Base-by-base conservation (phyloP, 1,139 yeast species). In the Taiozyma sp. region DNA sequence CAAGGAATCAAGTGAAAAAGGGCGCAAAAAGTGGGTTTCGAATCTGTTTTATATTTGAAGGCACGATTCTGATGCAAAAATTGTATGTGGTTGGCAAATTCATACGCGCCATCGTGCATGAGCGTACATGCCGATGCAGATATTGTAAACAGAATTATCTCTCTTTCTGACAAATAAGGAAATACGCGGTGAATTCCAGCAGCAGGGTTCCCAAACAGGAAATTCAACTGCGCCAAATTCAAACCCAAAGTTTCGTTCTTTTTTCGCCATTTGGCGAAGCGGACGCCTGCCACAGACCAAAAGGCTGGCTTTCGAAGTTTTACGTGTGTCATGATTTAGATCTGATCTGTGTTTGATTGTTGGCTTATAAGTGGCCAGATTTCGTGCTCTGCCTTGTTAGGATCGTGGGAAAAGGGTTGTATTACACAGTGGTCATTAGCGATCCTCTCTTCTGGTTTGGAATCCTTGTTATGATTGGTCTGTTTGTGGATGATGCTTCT, bases 211-310 rank as follows among this genome's bases (percentile, higher is more conserved):
- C 40, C 9, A 11, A 16, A 16, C 13, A 10, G 40, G 34, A 11
- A 14, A 13, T 10, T 13, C 16, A n/a, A 6, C 34, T 30, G 13
- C 22, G 22, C 22, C 19, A 16, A 35, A 13, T 13, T 5, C 40
- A 35, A 35, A 35, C 40, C 22, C 16, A 16, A 35, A 35, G 8
- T 16, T 19, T 19, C 14, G 10, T 3, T 3, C 6, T 8, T 34
- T 34, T 34, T 34, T 6, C 19, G 37, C 9, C 7, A 14, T n/a
- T 58, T 87, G 93, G 93, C 96, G 96, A 95, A 88, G 95, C 82
- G 96, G 95, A 86, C 88, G 95, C 13, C 13, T 29, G 13, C 13
- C 5, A 10, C n/a, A 30, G 14, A 13, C 14, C 7, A 4, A 26
- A 26, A 30, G 34, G 34, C 34, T 30, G 34, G 34, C 34, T 30